Base-by-base conservation (phyloP, 257 asterid genomes). In the Avicennia marina region DNA sequence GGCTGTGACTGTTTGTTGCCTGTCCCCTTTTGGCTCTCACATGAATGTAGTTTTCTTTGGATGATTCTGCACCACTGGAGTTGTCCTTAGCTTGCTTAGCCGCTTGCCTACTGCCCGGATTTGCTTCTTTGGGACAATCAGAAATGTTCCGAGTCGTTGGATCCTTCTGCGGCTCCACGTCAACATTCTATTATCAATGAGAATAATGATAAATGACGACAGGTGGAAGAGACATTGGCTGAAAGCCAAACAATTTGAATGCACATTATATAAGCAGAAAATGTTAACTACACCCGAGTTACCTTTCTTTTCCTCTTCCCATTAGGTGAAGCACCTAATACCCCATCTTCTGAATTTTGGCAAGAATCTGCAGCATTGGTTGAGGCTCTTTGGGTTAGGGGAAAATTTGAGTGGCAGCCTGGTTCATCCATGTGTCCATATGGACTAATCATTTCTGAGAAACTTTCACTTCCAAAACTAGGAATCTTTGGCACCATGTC, bases 1-100 rank as follows among this genome's bases (percentile, higher is more conserved):
- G 89, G 75, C 95, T 83, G 66, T 86, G 95, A 60, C 95, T 83
- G 59, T 81, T 86, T 20, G 95, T 86, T 7, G 95, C 89, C 72
- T 86, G 93, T 24, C 95, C 95, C 60, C 89, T 72, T 71, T 83
- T 86, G 57, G 93, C 95, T 73, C 95, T 76, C 52, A 83, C 74
- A 70, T 83, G 93, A 68, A 86, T 82, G 74, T 83, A 86, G 46
- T 73, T 66, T 26, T 86, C 95, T 62, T 76, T 83, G 5, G 85
- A 51, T 47, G 83, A 70, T 66, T 83, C 89, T 11, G 68, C 80
- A 21, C 65, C 62, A 43, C 38, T 62, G 43, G 78, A 68, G 47
- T 57, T 81, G 52, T 71, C 76, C 65, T 78, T 86, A 11, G 55
- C 65, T 63, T 72, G 83, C 65, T 77, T 78, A 41, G 70, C 71